Base-by-base conservation (phyloP, 1,284 basidiomycete genomes). In the Moniliella sp. region DNA sequence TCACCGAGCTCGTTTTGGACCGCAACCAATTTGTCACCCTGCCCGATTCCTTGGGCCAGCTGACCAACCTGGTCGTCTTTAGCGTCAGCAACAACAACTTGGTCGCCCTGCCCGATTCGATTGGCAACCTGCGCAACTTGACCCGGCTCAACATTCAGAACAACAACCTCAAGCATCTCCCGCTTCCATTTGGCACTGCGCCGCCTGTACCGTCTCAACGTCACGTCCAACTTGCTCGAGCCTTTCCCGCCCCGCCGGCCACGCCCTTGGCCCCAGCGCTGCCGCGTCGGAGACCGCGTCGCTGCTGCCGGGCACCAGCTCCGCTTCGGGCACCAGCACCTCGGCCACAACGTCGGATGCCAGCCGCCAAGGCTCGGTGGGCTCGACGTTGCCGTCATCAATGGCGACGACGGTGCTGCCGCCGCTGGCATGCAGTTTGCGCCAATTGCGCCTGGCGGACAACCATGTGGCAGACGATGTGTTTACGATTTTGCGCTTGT, bases 81-180 rank as follows among this genome's bases (percentile, higher is more conserved):
- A 77, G 76, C 3, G 83, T 80, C 53, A 80, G 79, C 28, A 81
- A 93, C 61, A 97, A 94, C 61, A 70, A 76, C 48, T 69, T 99
- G 5, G 73, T 73, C 29, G 64, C 69, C 11, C 66, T 97, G 0
- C 88, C 91, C 0, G 62, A 68, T 10, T 73, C 70, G 25, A 75
- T 97, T 31, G 82, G 83, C 15, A 65, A 67, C 11, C 66, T 97
- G 34, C 71, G 73, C 59, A 74, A 72, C 32, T 69, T 97, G n/a
- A 70, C 74, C 43, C 65, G 64, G 3, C 67, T 94, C 27, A 79
- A 91, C 47, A 74, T 78, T 2, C 86, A 91, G 56, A 86, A 84
- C 58, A 99, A 97, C 64, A 80, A 78, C 47, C 65, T 97, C 31
- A 72, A 69, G 13, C 72, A 75, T 43, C 63, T 94, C 82, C 84